These are phyloP conservation scores for Populus deltoides DNA, from an alignment of 345 rosid genomes.

Conservation along the genomic window DNA sequence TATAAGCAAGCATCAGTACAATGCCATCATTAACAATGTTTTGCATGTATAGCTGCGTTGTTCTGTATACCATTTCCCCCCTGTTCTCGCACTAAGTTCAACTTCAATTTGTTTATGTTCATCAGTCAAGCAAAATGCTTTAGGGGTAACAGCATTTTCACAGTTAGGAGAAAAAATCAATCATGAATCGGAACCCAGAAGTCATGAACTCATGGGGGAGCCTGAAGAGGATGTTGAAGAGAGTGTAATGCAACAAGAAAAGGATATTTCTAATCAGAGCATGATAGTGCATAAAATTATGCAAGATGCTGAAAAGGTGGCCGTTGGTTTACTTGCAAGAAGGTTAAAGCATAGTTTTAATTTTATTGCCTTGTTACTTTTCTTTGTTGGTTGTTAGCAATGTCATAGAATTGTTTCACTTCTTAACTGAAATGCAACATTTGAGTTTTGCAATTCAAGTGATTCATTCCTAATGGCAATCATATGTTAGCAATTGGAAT, in stretches of 20 bases:
- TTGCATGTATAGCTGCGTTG: too few relatives aligned
- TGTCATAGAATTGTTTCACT: neutral
- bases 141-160: conserved; percentile 4
- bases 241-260: conserved; percentile 26
- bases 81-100: neutral
- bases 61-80: neutral
- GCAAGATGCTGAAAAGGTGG: conserved; percentile 56
- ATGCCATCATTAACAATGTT: too few relatives aligned
- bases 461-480: neutral
- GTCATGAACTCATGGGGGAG: conserved; percentile 28
- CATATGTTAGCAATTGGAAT: neutral
- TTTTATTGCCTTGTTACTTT: conserved; percentile 9
- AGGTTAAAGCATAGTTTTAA: conserved; percentile 38
- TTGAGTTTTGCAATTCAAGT: neutral
- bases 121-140: conserved; percentile 1
- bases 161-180: conserved; percentile 35
- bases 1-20: too few relatives aligned
- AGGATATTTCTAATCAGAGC: conserved; percentile 14
- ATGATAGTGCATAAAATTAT: conserved; percentile 27
- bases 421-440: neutral
- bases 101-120: neutral
- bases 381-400: neutral
- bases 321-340: conserved; percentile 59
- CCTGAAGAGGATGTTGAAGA: conserved; percentile 33
- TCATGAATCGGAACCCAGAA: conserved; percentile 10